Evolutionary conservation across 1,139 yeast genomes (phyloP).

Genomic region (Hansenula sp.): DNA sequence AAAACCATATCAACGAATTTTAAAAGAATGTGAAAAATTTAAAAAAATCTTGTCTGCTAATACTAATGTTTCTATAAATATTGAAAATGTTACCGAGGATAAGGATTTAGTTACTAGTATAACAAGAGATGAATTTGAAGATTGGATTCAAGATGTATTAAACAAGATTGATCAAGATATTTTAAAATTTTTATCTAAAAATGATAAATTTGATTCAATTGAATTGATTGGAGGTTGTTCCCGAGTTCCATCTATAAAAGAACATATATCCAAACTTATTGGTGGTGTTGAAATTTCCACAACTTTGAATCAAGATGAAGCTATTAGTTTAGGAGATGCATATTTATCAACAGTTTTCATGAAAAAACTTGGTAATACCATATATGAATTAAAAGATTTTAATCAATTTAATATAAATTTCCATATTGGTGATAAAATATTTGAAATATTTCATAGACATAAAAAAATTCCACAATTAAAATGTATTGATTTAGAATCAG

Average conservation of each 20-base stretch:
- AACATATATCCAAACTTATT: neutral
- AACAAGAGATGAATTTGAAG: constrained; percentile 4
- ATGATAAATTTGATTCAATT: neutral
- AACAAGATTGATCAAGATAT: neutral
- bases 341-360: constrained; percentile 1
- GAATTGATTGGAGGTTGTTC: constrained; percentile 7
- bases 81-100: constrained; percentile 4
- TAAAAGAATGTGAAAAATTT: constrained; percentile 4
- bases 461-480: neutral
- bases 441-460: neutral
- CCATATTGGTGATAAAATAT: neutral
- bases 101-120: constrained; percentile 1
- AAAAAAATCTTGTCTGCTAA: constrained; percentile 4
- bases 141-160: neutral
- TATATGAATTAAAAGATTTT: neutral
- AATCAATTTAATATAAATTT: neutral
- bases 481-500: neutral
- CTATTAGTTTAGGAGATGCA: constrained; percentile 2
- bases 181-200: neutral
- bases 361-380: neutral
- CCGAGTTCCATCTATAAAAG: constrained; percentile 1
- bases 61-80: neutral
- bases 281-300: neutral
- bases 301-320: constrained; percentile 6
- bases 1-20: constrained; percentile 5